Evolutionary conservation across 441 rosid genomes (phyloP), one percentile per base, ranked within the genome.

Genomic region (Gossypium gossypioides): DNA sequence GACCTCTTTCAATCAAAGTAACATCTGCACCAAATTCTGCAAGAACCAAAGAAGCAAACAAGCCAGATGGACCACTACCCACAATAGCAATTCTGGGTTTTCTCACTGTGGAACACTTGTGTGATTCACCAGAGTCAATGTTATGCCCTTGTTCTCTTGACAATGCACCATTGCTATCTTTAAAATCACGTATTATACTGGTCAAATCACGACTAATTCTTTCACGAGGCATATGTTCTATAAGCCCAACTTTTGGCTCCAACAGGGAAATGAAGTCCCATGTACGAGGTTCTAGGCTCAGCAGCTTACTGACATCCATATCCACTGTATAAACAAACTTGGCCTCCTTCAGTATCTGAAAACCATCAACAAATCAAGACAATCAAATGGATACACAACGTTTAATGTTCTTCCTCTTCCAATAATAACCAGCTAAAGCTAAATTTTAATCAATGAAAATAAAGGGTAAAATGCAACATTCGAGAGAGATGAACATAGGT

Each of bases 21-120:
- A 94, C 91, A 83, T 90, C 97, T n/a, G 91, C 97, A 76, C 97
- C 99, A 69, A 94, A 86, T 83, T 94, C 97, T 1, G 92, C 96
- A 8, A 94, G 96, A 82, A 89, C 93, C 69, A 92, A 90, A 81
- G 90, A 70, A 77, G 97, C 97, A 87, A 94, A 90, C 80, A 91
- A 86, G 68, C 98, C 97, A 32, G 98, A 90, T 0, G 98, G 97
- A 59, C 97, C 98, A 80, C 96, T 82, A 61, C 97, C 98, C 42
- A 94, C 96, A 73, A 94, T 89, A 21, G 87, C 90, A 27, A 94
- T 77, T 79, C 79, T 91, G 15, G 95, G 95, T 68, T 83, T 90
- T 71, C 69, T 84, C 42, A 68, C 64, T 13, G 72, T 72, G 59
- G 82, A 65, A 27, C 40, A 51, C 79, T 79, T 78, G 76, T 58